A percentile compares a stretch with the other conserved stretches of the same genome.
Evolutionary conservation across 2,329 filamentous ascomycete genomes (phyloP).

Genomic region (Zymoseptoria crescenta): DNA sequence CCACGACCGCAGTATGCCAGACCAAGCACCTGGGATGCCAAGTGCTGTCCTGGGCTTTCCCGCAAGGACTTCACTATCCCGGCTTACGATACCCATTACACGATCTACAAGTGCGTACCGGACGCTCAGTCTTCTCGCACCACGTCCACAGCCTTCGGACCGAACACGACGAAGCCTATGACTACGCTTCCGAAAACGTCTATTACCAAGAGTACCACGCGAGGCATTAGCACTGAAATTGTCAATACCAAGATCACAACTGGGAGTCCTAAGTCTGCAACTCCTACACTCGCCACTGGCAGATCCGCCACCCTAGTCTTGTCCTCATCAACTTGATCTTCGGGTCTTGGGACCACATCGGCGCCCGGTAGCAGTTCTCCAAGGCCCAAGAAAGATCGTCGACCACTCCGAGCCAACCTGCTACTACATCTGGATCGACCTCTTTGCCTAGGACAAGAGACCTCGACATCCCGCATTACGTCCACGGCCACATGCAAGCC

Average conservation of each 20-base stretch:
- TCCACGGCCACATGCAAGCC: not conserved
- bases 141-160: not conserved
- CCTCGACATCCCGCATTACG: not conserved
- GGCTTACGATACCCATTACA: not conserved
- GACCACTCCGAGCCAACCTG: not conserved
- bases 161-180: not conserved
- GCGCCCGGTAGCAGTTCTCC: not conserved
- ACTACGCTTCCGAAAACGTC: not conserved
- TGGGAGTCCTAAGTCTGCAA: not conserved
- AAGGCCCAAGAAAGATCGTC: not conserved
- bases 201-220: not conserved
- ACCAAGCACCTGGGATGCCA: not conserved
- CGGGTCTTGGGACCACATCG: not conserved
- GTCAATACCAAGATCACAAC: not conserved
- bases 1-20: not conserved
- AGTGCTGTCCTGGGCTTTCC: not conserved
- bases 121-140: not conserved
- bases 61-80: not conserved
- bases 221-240: not conserved
- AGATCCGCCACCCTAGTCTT: not conserved
- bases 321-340: not conserved
- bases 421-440: not conserved
- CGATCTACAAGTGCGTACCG: not conserved
- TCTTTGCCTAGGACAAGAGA: not conserved
- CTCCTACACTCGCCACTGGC: not conserved